Percentiles rank a stretch among this genome's conserved stretches.
Conservation (phyloP, 768 basidiomycete genomes). For the Aureoboletus auriporus region DNA sequence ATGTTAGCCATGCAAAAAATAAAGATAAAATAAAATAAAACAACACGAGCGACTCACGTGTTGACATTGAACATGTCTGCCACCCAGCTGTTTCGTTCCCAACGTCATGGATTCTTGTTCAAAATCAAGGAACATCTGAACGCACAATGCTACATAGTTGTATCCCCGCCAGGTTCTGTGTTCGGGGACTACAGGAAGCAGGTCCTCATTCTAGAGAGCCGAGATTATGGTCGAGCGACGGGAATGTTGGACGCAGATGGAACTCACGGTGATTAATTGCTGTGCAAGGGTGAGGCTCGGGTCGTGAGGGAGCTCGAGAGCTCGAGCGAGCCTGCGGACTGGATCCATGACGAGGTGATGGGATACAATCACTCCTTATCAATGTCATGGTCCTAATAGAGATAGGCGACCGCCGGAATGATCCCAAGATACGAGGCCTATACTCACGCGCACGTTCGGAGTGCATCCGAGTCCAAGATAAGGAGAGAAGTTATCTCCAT, state of each 20-base stretch:
- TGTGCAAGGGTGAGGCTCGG: conserved; percentile 50
- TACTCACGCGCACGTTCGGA: not conserved
- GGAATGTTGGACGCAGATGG: conserved; percentile 2
- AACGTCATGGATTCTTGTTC: not conserved
- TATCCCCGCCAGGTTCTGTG: conserved; percentile 62
- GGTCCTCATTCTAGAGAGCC: conserved; percentile 57
- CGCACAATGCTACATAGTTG: conserved; percentile 67
- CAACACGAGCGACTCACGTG: conserved; percentile 44
- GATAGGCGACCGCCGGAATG: not conserved
- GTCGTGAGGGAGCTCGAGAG: conserved; percentile 51
- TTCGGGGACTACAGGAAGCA: conserved; percentile 60
- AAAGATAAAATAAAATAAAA: not conserved
- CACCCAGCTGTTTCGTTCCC: conserved; percentile 55
- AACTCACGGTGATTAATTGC: conserved; percentile 53
- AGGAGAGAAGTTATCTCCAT: not conserved
- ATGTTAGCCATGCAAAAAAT: conserved; percentile 2
- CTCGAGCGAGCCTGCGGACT: conserved; percentile 21
- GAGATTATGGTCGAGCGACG: conserved; percentile 8
- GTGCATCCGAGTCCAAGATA: not conserved
- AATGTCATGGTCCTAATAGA: not conserved
- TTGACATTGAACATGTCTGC: conserved; percentile 79
- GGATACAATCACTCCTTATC: conserved; percentile 10
- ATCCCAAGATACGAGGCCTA: not conserved
- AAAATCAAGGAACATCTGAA: not conserved
- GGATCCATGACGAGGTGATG: conserved; percentile 18